These are phyloP conservation scores for Curvularia eragrostidis DNA, from an alignment of 2,329 filamentous ascomycete species.

Conservation along the genomic window DNA sequence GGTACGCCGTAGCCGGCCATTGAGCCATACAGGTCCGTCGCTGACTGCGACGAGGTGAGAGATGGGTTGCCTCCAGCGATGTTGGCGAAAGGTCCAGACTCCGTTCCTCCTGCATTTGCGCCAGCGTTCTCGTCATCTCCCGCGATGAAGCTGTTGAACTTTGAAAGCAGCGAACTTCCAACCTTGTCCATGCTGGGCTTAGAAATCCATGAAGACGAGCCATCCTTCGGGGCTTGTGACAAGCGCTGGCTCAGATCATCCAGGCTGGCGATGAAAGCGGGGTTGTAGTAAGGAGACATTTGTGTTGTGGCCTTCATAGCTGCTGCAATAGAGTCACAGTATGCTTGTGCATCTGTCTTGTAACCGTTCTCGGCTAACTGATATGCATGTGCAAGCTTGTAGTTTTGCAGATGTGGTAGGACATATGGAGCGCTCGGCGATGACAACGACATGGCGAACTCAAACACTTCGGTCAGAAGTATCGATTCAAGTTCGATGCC, in stretches of 20 bases:
- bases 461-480: constrained; percentile 95
- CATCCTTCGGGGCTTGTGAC: constrained; percentile 83
- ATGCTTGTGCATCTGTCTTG: constrained; percentile 82
- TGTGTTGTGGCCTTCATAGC: constrained; percentile 82
- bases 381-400: constrained; percentile 89
- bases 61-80: constrained; percentile 68
- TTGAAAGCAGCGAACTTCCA: constrained; percentile 85
- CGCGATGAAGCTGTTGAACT: constrained; percentile 95
- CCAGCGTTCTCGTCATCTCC: constrained; percentile 80
- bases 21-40: constrained; percentile 76
- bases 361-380: constrained; percentile 83
- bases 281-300: constrained; percentile 85
- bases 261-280: constrained; percentile 73
- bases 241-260: constrained; percentile 85
- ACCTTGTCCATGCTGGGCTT: constrained; percentile 97
- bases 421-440: constrained; percentile 59
- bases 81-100: constrained; percentile 78
- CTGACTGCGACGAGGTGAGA: constrained; percentile 65
- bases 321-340: constrained; percentile 82
- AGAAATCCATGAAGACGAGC: constrained; percentile 85
- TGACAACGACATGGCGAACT: constrained; percentile 82
- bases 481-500: constrained; percentile 83
- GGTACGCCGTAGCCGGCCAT: constrained; percentile 63
- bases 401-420: constrained; percentile 83
- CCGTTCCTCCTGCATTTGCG: constrained; percentile 63